These are phyloP conservation scores for Sporobolomyces roseus DNA, from an alignment of 768 basidiomycete genomes.

Conservation along the genomic window DNA sequence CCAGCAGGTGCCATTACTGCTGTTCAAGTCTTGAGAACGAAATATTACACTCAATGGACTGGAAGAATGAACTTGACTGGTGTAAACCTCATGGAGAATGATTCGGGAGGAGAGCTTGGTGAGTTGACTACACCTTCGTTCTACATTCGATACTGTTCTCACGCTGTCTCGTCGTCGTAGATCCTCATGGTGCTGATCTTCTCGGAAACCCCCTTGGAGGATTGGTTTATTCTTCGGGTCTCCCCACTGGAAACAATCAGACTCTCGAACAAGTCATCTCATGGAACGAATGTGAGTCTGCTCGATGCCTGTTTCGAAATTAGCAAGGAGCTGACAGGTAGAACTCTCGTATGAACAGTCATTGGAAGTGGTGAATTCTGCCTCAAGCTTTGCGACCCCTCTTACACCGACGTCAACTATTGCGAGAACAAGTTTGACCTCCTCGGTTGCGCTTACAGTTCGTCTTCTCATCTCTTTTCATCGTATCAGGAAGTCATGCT, in stretches of 20 bases:
- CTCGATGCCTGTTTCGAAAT: no score
- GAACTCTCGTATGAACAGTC: slow-evolving; percentile 1
- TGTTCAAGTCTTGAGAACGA: slow-evolving; percentile 51
- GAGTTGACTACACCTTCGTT: background rate
- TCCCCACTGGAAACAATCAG: slow-evolving; percentile 44
- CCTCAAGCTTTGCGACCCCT: slow-evolving; percentile 64
- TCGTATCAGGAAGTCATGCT: no score
- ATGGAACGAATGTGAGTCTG: slow-evolving; percentile 61
- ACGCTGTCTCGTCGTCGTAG: background rate
- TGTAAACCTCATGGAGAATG: slow-evolving; percentile 56
- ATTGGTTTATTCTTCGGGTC: slow-evolving; percentile 19
- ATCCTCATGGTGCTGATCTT: slow-evolving; percentile 24
- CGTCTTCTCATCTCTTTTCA: background rate
- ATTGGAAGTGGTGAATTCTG: slow-evolving; percentile 55
- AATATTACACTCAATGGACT: slow-evolving; percentile 51
- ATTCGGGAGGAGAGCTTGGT: slow-evolving; percentile 63
- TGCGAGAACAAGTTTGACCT: slow-evolving; percentile 33
- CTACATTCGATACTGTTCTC: background rate
- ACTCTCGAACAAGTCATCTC: slow-evolving; percentile 56
- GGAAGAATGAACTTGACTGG: slow-evolving; percentile 62
- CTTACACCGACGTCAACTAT: slow-evolving; percentile 25
- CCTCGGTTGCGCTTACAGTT: slow-evolving; percentile 37
- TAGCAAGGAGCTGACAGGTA: no score
- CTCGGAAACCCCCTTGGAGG: slow-evolving; percentile 28
- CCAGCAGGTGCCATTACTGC: slow-evolving; percentile 61